Percentiles rank a stretch among this genome's conserved stretches.
Conservation (phyloP, 345 rosid genomes). For the Murraya paniculata region DNA sequence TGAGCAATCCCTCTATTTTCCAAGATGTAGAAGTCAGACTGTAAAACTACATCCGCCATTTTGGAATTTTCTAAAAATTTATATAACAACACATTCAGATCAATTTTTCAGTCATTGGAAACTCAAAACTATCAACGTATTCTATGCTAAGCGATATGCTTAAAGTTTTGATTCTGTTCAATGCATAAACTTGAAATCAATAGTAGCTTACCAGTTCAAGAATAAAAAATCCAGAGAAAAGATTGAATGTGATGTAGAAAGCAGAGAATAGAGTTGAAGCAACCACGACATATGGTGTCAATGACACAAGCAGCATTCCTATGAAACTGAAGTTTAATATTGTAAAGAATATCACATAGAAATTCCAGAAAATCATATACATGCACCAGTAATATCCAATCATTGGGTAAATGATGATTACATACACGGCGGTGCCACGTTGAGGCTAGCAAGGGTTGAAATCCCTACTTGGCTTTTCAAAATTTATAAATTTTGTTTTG, state of each 20-base stretch:
- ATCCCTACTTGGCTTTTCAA: too few species aligned
- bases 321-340: conserved; percentile 22
- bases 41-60: conserved; percentile 20
- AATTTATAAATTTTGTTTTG: too few species aligned
- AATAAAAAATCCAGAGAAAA: conserved; percentile 27
- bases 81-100: too few species aligned
- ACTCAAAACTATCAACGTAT: too few species aligned
- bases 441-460: too few species aligned
- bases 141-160: too few species aligned
- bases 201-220: conserved; percentile 13
- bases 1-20: conserved; percentile 30
- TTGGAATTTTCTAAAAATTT: too few species aligned
- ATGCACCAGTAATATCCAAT: too few species aligned
- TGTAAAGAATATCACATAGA: conserved; percentile 13
- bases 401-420: not conserved
- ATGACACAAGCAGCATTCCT: conserved; percentile 24
- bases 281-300: conserved; percentile 11
- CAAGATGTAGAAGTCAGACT: conserved; percentile 31
- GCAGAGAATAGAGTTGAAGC: conserved; percentile 16
- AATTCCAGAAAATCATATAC: conserved; percentile 18
- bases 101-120: too few species aligned
- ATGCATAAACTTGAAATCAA: too few species aligned
- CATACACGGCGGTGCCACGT: too few species aligned
- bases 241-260: conserved; percentile 12
- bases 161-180: too few species aligned